Evolutionary conservation across 2,329 filamentous ascomycete genomes (phyloP).

Genomic region (Thielaviopsis euricoi): DNA sequence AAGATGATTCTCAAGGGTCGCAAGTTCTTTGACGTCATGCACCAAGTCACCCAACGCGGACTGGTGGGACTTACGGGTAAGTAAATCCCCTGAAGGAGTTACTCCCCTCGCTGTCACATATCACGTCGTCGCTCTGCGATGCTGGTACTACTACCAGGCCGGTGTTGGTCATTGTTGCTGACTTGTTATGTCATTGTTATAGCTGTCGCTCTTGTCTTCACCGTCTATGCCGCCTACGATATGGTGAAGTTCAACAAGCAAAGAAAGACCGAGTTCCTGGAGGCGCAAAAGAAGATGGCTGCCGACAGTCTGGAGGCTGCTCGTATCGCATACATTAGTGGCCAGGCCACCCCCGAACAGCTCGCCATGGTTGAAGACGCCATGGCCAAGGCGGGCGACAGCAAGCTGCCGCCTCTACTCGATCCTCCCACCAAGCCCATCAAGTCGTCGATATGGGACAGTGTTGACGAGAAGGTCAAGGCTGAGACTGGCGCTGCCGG

Average conservation of each 20-base stretch:
- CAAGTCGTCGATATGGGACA: constrained; percentile 12
- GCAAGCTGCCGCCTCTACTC: constrained; percentile 35
- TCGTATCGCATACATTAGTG: constrained; percentile 43
- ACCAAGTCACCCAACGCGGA: constrained; percentile 36
- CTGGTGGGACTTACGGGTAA: constrained; percentile 41
- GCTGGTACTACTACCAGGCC: neutral
- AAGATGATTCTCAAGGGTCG: constrained; percentile 30
- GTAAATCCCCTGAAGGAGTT: constrained; percentile 13
- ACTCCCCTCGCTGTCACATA: neutral
- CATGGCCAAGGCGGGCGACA: constrained; percentile 30
- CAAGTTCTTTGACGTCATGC: constrained; percentile 36
- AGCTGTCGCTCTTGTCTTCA: constrained; percentile 39
- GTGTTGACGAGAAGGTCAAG: constrained; percentile 12
- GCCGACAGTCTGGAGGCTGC: constrained; percentile 39
- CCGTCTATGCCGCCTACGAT: constrained; percentile 42
- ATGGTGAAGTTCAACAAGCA: constrained; percentile 45
- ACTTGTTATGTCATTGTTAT: neutral
- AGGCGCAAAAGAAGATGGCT: constrained; percentile 35
- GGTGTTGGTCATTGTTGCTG: neutral
- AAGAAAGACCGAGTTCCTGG: constrained; percentile 41
- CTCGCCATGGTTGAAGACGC: constrained; percentile 39
- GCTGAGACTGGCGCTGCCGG: constrained; percentile 2
- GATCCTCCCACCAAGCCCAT: constrained; percentile 25
- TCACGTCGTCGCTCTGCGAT: neutral
- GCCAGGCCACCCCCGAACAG: constrained; percentile 39